These are phyloP conservation scores for Arthroderma sp. DNA, from an alignment of 2,329 filamentous ascomycete genomes.

Conservation along the genomic window DNA sequence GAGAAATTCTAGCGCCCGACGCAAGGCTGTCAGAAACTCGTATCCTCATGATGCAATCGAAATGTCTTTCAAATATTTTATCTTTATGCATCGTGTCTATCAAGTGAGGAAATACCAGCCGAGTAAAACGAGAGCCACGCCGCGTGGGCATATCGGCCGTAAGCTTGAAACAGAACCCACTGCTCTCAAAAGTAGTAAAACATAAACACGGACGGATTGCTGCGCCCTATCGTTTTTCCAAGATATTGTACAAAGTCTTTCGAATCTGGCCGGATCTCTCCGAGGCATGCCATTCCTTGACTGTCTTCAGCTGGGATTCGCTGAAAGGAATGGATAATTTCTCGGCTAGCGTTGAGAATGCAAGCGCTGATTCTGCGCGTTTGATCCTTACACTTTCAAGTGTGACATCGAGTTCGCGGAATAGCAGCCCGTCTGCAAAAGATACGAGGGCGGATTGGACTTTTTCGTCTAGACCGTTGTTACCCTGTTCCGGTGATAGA, in stretches of 20 bases:
- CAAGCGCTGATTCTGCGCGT: conserved; percentile 24
- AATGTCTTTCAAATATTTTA: too few species aligned
- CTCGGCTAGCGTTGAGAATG: conserved; percentile 19
- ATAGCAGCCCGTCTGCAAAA: conserved; percentile 20
- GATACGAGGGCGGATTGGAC: conserved; percentile 16
- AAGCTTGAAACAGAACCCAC: too few species aligned
- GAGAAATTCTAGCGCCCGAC: too few species aligned
- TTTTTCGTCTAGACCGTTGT: conserved; percentile 5
- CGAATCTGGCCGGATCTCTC: conserved; percentile 27
- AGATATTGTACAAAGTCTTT: conserved; percentile 6
- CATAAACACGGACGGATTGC: too few species aligned
- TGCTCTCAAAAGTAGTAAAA: too few species aligned
- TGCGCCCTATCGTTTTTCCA: too few species aligned
- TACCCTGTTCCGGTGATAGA: conserved; percentile 7
- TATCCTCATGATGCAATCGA: too few species aligned
- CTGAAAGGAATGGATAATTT: conserved; percentile 12
- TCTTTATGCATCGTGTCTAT: too few species aligned
- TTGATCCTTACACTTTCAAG: conserved; percentile 25
- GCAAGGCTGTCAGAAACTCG: too few species aligned
- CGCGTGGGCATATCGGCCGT: too few species aligned
- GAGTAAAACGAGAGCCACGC: too few species aligned
- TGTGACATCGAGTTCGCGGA: conserved; percentile 21
- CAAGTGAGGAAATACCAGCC: too few species aligned
- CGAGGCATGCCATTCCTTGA: conserved; percentile 23
- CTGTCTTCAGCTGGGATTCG: conserved; percentile 12